Percentiles rank a stretch among this genome's conserved stretches.
phyloP scores from a whole-genome alignment of 2,329 filamentous ascomycete species.

The Stagonosporopsis vannaccii region DNA sequence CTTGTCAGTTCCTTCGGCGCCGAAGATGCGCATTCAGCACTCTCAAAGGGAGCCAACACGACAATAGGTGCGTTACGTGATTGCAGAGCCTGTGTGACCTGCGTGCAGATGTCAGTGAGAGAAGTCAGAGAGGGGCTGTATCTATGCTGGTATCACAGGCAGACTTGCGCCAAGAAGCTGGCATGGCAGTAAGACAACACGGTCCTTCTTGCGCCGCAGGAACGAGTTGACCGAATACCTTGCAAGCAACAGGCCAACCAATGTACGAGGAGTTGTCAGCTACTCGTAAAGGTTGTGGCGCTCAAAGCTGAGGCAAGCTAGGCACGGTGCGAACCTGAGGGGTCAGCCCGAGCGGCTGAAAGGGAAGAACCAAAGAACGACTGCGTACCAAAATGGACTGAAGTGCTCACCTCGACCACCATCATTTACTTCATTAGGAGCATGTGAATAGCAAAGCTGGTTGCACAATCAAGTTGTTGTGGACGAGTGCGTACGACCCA shows the following conservation, averaged over 20 bases:
- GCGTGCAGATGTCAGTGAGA: background rate
- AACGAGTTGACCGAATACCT: background rate
- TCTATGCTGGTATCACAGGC: background rate
- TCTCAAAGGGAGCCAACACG: background rate
- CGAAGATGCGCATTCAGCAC: background rate
- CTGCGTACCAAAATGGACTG: background rate
- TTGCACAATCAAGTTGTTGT: background rate
- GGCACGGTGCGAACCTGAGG: constrained; percentile 12
- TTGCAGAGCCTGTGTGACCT: background rate
- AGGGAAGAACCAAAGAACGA: background rate
- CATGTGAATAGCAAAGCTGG: background rate
- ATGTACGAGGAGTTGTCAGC: background rate
- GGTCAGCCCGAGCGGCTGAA: constrained; percentile 12
- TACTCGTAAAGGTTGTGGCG: constrained; percentile 11
- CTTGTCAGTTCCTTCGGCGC: background rate
- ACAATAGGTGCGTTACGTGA: background rate
- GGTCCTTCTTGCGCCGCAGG: background rate
- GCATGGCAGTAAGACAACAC: background rate
- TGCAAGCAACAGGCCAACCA: background rate
- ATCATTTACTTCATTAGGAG: background rate
- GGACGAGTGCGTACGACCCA: background rate
- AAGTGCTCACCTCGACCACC: background rate
- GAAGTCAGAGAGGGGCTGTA: background rate
- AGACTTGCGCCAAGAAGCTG: background rate
- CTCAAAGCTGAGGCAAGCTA: constrained; percentile 12